phyloP scores from a whole-genome alignment of 352 stramenopile species.

The Elongisporangium anandrum region DNA sequence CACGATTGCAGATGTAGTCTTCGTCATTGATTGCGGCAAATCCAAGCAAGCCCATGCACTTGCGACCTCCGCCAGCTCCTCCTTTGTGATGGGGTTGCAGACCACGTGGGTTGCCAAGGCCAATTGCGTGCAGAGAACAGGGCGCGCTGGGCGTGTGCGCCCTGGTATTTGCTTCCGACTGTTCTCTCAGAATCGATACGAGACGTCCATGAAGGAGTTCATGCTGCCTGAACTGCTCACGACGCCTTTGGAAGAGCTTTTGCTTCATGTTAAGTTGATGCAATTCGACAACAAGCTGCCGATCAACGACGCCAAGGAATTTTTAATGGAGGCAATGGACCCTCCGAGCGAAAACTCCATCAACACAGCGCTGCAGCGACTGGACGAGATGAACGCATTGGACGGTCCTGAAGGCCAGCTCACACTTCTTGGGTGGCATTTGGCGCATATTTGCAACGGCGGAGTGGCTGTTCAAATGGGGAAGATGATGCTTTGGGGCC shows the following conservation, averaged over 20 bases:
- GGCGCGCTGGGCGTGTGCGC: constrained; percentile 91
- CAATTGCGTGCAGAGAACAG: constrained; percentile 88
- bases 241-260: constrained; percentile 64
- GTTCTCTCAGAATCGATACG: constrained; percentile 60
- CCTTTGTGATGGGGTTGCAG: constrained; percentile 86
- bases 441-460: constrained; percentile 64
- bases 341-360: constrained; percentile 89
- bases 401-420: constrained; percentile 22
- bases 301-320: constrained; percentile 66
- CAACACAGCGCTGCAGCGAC: constrained; percentile 85
- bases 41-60: constrained; percentile 74
- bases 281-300: constrained; percentile 73
- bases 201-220: constrained; percentile 69
- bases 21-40: constrained; percentile 85
- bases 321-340: constrained; percentile 92
- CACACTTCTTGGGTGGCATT: constrained; percentile 72
- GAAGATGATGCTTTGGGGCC: constrained; percentile 66
- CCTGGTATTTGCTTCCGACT: constrained; percentile 91
- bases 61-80: constrained; percentile 57
- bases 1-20: constrained; percentile 95
- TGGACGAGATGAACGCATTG: constrained; percentile 79
- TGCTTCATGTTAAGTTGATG: constrained; percentile 75
- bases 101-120: constrained; percentile 86
- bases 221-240: constrained; percentile 73
- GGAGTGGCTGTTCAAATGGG: constrained; percentile 65